Evolutionary conservation across 2,329 filamentous ascomycete genomes (phyloP), one percentile per base, ranked within the genome.

Genomic region (Scedosporium apiospermum): DNA sequence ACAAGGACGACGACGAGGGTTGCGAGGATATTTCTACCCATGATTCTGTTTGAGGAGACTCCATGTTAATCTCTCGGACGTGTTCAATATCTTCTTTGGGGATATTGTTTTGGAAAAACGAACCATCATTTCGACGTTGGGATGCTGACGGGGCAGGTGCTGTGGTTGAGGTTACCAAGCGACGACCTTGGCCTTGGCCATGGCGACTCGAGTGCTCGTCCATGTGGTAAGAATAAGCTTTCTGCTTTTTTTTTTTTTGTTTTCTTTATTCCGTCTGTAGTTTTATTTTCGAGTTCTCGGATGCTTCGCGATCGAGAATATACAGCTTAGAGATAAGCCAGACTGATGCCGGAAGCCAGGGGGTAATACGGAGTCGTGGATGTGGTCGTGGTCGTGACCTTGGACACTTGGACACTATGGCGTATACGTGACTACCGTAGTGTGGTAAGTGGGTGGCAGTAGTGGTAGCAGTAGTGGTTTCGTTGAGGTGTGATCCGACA

Each of bases 1-100:
- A 96, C 12, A 96, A 80, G 14, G 93, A 97, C 2, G 93, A 96
- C 2, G 93, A 96, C 0, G 93, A 97, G 6, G 93, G 92, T 69
- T 95, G 91, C 3, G 93, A 97, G 57, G 89, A 86, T 65, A 99
- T 87, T 74, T 99, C 93, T 68, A 98, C 86, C 95, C 95, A 99
- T 7, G 95, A 97, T 78, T 98, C 95, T 93, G 49, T 4, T 10
- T 21, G 6, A 12, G n/a, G 14, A 14, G 57, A 53, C 23, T 53
- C 44, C 41, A 46, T 46, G 57, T 61, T 53, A 61, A 44, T 34
- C 9, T 49, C 27, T 10, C n/a, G n/a, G 26, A 38, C 21, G 38
- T n/a, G 21, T 53, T 26, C n/a, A 53, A 53, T 23, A 12, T 10
- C 21, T 21, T 21, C 18, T 53, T 14, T 12, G 6, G 21, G 49